phyloP scores from a whole-genome alignment of 139 green algal genomes.

The Volvox reticuliferus region DNA sequence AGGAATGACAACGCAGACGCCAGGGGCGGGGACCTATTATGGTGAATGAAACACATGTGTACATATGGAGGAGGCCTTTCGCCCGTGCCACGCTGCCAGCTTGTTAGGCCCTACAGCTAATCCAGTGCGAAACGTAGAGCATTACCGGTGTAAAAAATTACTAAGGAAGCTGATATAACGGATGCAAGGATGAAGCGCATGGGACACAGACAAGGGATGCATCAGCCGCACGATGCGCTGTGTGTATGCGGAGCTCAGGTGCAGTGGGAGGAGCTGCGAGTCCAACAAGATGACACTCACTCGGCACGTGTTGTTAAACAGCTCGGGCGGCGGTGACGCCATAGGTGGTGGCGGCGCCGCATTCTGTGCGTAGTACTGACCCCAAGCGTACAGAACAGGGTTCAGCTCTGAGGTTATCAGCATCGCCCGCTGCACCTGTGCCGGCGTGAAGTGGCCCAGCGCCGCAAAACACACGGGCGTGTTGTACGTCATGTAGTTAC shows the following conservation, averaged over 20 bases:
- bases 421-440: too few relatives aligned
- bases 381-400: too few relatives aligned
- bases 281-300: not conserved
- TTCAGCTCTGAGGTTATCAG: too few relatives aligned
- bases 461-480: not conserved
- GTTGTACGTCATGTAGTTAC: slow-evolving; percentile 43
- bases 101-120: not conserved
- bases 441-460: not conserved
- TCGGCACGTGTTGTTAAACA: slow-evolving; percentile 2
- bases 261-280: not conserved
- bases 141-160: too few relatives aligned
- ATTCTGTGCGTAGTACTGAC: too few relatives aligned
- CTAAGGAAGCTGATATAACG: not conserved
- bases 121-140: not conserved
- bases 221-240: not conserved
- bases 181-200: not conserved
- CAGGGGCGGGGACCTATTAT: not conserved
- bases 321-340: slow-evolving; percentile 8
- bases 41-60: not conserved
- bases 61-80: too few relatives aligned
- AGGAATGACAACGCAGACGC: not conserved
- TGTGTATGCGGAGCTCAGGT: not conserved
- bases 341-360: too few relatives aligned
- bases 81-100: not conserved
- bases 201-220: not conserved